These are phyloP conservation scores for Sphagnum contortum DNA, from an alignment of 225 moss, liverwort and hornwort genomes.

Conservation along the genomic window DNA sequence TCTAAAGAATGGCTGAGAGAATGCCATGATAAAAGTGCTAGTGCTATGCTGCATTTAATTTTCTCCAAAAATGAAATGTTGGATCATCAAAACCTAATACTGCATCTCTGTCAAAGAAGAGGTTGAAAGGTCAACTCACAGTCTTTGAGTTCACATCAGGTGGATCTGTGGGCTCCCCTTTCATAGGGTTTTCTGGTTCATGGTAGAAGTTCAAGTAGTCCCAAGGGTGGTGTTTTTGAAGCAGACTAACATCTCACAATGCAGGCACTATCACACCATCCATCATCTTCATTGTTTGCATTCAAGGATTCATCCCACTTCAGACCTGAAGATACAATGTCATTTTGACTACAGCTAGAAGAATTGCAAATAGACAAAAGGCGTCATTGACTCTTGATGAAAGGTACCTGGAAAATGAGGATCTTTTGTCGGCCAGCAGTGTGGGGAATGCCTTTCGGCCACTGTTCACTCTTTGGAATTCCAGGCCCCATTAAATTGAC, in stretches of 20 bases:
- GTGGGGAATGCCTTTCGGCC: slow-evolving; percentile 74
- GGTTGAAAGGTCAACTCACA: slow-evolving; percentile 16
- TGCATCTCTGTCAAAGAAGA: too few species aligned
- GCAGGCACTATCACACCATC: slow-evolving; percentile 75
- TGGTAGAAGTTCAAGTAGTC: slow-evolving; percentile 78
- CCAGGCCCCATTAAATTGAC: too few species aligned
- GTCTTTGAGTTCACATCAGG: slow-evolving; percentile 59
- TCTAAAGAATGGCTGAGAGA: too few species aligned
- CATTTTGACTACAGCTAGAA: too few species aligned
- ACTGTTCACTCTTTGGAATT: slow-evolving; percentile 7
- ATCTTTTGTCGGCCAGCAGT: slow-evolving; percentile 84
- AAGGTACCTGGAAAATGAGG: slow-evolving; percentile 66
- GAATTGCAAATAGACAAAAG: too few species aligned
- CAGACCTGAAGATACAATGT: too few species aligned
- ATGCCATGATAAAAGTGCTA: too few species aligned
- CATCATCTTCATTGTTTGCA: slow-evolving; percentile 92
- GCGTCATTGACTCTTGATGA: too few species aligned
- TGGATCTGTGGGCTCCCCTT: slow-evolving; percentile 37
- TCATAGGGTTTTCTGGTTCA: slow-evolving; percentile 33
- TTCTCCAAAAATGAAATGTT: too few species aligned
- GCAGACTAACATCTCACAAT: slow-evolving; percentile 45
- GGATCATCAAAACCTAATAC: too few species aligned
- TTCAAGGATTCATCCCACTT: slow-evolving; percentile 12
- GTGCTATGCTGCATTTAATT: too few species aligned
- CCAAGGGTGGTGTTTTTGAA: slow-evolving; percentile 34